phyloP scores from a whole-genome alignment of 257 asterid genomes.

The Solanum medicagineum region DNA sequence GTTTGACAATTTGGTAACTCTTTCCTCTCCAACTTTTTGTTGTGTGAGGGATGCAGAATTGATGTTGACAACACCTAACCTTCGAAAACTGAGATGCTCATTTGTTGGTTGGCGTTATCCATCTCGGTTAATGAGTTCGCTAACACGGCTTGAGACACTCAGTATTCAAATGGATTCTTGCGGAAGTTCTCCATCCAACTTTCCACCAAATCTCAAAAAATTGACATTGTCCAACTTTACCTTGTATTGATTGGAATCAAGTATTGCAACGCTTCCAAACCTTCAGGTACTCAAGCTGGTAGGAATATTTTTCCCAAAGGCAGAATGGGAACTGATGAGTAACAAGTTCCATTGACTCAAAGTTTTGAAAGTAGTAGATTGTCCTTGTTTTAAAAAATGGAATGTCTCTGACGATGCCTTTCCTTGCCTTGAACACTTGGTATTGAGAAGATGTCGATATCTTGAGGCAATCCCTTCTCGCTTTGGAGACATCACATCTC shows the following conservation, averaged over 20 bases:
- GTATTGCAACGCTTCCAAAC: not conserved
- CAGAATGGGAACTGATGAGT: not conserved
- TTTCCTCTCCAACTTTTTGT: not conserved
- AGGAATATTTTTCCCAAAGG: not conserved
- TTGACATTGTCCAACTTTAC: not conserved
- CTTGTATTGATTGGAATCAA: not conserved
- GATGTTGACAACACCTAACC: not conserved
- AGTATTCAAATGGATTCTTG: not conserved
- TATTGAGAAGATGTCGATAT: not conserved
- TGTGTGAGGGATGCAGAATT: not conserved
- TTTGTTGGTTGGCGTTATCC: not conserved
- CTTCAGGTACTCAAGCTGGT: not conserved
- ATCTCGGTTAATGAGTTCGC: not conserved
- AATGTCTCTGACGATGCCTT: not conserved
- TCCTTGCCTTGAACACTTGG: not conserved
- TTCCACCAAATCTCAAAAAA: conserved; percentile 1
- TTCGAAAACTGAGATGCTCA: not conserved
- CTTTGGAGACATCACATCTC: not conserved
- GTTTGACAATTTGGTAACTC: not conserved
- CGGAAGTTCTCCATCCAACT: not conserved
- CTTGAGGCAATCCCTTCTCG: conserved; percentile 1
- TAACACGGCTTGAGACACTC: not conserved
- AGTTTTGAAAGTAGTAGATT: not conserved
- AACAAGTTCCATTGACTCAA: not conserved
- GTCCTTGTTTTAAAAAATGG: not conserved